These are phyloP conservation scores for Irpex rosettiformis DNA, from an alignment of 1,284 basidiomycete species.

Conservation along the genomic window DNA sequence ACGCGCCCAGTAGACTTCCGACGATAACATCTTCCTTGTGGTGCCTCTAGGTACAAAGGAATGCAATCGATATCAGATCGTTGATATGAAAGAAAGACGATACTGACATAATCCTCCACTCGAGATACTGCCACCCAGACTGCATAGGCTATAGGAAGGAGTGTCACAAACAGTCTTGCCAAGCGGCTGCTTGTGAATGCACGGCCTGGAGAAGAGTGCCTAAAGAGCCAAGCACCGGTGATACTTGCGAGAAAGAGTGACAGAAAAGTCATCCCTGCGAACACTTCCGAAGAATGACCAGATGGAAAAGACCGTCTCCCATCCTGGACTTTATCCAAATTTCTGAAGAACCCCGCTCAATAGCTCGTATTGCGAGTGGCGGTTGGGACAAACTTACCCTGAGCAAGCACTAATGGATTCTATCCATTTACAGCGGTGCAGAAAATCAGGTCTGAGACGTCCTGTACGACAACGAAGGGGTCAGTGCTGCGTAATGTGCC, in stretches of 20 bases:
- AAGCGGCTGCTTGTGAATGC: conserved; percentile 46
- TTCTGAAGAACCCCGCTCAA: background rate
- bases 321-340: conserved; percentile 36
- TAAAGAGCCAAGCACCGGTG: conserved; percentile 57
- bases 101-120: conserved; percentile 61
- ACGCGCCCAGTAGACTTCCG: conserved; percentile 53
- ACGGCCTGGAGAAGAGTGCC: conserved; percentile 32
- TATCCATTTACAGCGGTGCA: conserved; percentile 63
- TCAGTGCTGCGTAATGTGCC: background rate
- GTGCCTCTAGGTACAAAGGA: conserved; percentile 62
- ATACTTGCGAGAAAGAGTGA: conserved; percentile 62
- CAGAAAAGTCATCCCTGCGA: conserved; percentile 61
- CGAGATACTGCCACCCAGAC: conserved; percentile 60
- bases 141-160: conserved; percentile 53
- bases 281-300: conserved; percentile 66
- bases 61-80: background rate
- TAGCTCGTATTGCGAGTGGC: background rate
- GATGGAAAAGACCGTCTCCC: conserved; percentile 64
- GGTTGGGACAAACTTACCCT: conserved; percentile 42
- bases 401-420: conserved; percentile 44
- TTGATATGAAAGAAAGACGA: background rate
- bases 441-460: conserved; percentile 66
- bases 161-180: conserved; percentile 43
- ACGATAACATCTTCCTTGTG: conserved; percentile 67
- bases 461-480: conserved; percentile 33